Percentiles rank a stretch among this genome's conserved stretches.
Evolutionary conservation across 768 basidiomycete species (phyloP).

Genomic region (Tremella mesenterica): DNA sequence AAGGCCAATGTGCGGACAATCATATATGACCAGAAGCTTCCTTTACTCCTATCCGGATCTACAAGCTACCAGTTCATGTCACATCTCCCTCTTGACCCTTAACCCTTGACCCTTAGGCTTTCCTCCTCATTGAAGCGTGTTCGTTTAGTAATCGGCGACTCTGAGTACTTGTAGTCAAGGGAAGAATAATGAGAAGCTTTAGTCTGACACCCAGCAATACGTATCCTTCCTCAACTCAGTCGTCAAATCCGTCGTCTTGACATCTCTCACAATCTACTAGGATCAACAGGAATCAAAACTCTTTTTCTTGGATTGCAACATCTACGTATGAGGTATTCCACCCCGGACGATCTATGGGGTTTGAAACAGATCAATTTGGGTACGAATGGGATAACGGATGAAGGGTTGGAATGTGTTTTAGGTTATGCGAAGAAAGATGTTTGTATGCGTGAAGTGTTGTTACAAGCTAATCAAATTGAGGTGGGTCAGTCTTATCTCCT

Average conservation of each 20-base stretch:
- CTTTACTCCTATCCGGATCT: constrained; percentile 1
- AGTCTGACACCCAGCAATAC: constrained; percentile 18
- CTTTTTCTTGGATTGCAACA: constrained; percentile 26
- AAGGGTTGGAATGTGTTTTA: constrained; percentile 19
- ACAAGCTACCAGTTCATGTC: background rate
- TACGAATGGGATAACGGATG: constrained; percentile 21
- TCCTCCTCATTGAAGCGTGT: too few species aligned
- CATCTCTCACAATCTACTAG: constrained; percentile 37
- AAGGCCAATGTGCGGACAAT: too few species aligned
- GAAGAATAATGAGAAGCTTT: too few species aligned
- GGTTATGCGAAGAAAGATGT: constrained; percentile 37
- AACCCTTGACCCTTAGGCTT: too few species aligned
- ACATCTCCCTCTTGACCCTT: background rate
- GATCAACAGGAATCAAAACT: constrained; percentile 15
- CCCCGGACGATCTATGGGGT: constrained; percentile 23
- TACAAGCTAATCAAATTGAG: constrained; percentile 29
- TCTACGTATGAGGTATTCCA: constrained; percentile 20
- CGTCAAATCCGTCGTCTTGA: constrained; percentile 28
- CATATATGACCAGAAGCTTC: background rate
- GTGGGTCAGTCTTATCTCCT: constrained; percentile 4
- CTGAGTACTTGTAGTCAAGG: too few species aligned
- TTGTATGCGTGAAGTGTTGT: constrained; percentile 10
- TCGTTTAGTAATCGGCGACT: too few species aligned
- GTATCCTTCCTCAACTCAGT: constrained; percentile 24
- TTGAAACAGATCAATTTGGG: constrained; percentile 32